Conservation (phyloP, 2,329 filamentous ascomycete genomes). For the Botryotinia convoluta region DNA sequence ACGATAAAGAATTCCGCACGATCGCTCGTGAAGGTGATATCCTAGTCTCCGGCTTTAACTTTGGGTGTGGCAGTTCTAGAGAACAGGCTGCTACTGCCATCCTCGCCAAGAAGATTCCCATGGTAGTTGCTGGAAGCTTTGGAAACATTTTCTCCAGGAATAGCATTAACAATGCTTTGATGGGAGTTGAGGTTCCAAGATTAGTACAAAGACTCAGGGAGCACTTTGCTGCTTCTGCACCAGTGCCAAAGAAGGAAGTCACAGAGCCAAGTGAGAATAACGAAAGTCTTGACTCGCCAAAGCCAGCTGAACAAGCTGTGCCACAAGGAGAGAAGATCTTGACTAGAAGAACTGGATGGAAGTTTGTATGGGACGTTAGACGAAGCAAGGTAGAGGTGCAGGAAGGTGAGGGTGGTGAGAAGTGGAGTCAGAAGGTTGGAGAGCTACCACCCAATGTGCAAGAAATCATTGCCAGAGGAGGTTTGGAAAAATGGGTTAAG, state of each 20-base stretch:
- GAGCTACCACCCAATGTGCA: constrained; percentile 84
- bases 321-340: constrained; percentile 50
- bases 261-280: constrained; percentile 51
- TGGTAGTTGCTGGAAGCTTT: constrained; percentile 79
- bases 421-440: constrained; percentile 78
- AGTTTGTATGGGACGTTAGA: constrained; percentile 74
- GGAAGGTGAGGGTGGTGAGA: constrained; percentile 60
- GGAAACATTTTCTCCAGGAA: constrained; percentile 80
- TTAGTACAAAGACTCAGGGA: constrained; percentile 65
- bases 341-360: constrained; percentile 80
- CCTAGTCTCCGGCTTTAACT: constrained; percentile 83
- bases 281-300: constrained; percentile 51
- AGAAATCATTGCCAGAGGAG: constrained; percentile 75
- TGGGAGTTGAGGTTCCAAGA: constrained; percentile 67
- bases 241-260: constrained; percentile 42
- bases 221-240: constrained; percentile 47
- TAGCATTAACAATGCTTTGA: constrained; percentile 75
- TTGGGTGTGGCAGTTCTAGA: constrained; percentile 76
- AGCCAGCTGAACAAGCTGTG: constrained; percentile 42
- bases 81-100: constrained; percentile 90
- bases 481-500: constrained; percentile 75
- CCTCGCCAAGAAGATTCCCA: constrained; percentile 73
- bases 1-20: constrained; percentile 68
- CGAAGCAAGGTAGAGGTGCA: constrained; percentile 67
- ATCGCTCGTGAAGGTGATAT: constrained; percentile 71